Conservation (phyloP, 805 yeast genomes). For the Teunomyces kruisii region DNA sequence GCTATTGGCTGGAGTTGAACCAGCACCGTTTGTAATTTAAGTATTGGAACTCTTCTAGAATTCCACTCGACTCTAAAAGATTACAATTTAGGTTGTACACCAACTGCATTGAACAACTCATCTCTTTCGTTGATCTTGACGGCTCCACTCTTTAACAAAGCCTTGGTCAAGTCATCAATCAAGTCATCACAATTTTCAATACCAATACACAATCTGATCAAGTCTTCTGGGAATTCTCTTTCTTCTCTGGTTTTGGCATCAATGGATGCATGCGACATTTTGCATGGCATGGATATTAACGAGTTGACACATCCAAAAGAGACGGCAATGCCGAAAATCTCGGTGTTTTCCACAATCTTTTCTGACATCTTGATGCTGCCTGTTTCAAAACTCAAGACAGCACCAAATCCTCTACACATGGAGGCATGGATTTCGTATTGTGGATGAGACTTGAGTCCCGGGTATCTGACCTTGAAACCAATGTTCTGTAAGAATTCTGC, state of each 20-base stretch:
- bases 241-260: slow-evolving; percentile 84
- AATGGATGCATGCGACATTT: slow-evolving; percentile 96
- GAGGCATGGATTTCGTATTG: slow-evolving; percentile 76
- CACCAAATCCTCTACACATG: slow-evolving; percentile 83
- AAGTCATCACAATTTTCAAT: slow-evolving; percentile 82
- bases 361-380: slow-evolving; percentile 68
- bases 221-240: slow-evolving; percentile 89
- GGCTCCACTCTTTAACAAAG: slow-evolving; percentile 67
- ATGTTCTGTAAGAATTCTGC: slow-evolving; percentile 68
- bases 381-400: slow-evolving; percentile 86
- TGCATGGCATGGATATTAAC: slow-evolving; percentile 88
- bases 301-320: slow-evolving; percentile 95
- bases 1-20: slow-evolving; percentile 2
- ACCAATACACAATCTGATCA: slow-evolving; percentile 87
- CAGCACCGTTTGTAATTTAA: background rate
- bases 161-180: slow-evolving; percentile 73
- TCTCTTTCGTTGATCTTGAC: slow-evolving; percentile 40
- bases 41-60: slow-evolving; percentile 2
- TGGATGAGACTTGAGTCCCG: slow-evolving; percentile 81
- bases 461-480: slow-evolving; percentile 81
- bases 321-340: slow-evolving; percentile 84
- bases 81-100: slow-evolving; percentile 29
- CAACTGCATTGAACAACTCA: slow-evolving; percentile 40
- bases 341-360: slow-evolving; percentile 70
- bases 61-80: slow-evolving; percentile 2